These are phyloP conservation scores for Paulownia fortunei DNA, from an alignment of 257 asterid genomes.

Conservation along the genomic window DNA sequence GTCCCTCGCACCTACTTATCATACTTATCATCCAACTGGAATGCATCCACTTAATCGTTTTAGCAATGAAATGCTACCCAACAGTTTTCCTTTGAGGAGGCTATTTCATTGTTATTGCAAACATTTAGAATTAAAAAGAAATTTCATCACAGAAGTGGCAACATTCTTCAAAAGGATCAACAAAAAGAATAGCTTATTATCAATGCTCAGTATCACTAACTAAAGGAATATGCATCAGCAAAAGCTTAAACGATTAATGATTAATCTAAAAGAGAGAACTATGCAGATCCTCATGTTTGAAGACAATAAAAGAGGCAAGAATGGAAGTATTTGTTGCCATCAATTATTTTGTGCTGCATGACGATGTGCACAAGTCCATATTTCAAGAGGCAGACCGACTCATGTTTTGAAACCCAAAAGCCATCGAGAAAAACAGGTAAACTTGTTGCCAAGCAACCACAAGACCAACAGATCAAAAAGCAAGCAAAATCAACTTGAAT, in stretches of 20 bases:
- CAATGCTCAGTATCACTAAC: not conserved
- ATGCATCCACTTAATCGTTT: not conserved
- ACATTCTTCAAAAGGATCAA: not conserved
- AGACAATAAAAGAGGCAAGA: slow-evolving; percentile 24
- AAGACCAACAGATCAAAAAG: slow-evolving; percentile 42
- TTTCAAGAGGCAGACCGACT: slow-evolving; percentile 38
- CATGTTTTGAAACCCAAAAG: slow-evolving; percentile 33
- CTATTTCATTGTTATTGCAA: not conserved
- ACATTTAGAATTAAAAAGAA: too few species aligned
- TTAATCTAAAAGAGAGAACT: not conserved
- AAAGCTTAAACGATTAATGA: not conserved
- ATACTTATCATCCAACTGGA: too few species aligned
- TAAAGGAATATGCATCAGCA: not conserved
- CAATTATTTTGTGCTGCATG: slow-evolving; percentile 55
- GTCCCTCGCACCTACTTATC: too few species aligned
- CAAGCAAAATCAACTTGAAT: slow-evolving; percentile 43
- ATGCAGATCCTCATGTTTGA: slow-evolving; percentile 19
- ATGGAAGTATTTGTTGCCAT: slow-evolving; percentile 35
- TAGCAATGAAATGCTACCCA: not conserved
- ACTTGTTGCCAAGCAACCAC: slow-evolving; percentile 52
- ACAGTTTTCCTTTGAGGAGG: not conserved
- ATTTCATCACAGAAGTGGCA: not conserved
- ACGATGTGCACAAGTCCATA: slow-evolving; percentile 34
- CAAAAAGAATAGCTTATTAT: not conserved
- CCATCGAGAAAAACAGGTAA: slow-evolving; percentile 37